These are phyloP conservation scores for Monilinia laxa DNA, from an alignment of 2,329 filamentous ascomycete genomes.

Conservation along the genomic window DNA sequence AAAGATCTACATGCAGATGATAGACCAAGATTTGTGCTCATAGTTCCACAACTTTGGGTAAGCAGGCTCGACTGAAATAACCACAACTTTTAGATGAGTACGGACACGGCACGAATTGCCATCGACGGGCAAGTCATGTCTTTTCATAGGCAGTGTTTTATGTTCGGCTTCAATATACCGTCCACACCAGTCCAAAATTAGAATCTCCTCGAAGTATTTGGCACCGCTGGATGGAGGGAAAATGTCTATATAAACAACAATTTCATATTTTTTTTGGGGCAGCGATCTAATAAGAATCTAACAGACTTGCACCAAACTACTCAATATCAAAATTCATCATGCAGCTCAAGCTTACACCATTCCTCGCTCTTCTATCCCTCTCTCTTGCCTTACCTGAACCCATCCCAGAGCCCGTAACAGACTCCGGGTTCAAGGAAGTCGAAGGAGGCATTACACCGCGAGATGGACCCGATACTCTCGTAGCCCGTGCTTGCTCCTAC, in stretches of 20 bases:
- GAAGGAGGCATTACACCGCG: background rate
- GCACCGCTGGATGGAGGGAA: background rate
- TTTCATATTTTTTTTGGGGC: background rate
- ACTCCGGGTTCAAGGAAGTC: slow-evolving; percentile 7
- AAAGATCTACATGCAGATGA: background rate
- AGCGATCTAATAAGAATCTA: background rate
- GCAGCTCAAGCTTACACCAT: slow-evolving; percentile 9
- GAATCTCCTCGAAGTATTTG: background rate
- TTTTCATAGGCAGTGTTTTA: background rate
- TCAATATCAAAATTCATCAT: slow-evolving; percentile 1
- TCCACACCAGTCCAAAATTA: background rate
- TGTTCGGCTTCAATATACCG: background rate
- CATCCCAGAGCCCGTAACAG: background rate
- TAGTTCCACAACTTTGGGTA: background rate
- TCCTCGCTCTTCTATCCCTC: slow-evolving; percentile 10
- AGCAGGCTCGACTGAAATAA: background rate
- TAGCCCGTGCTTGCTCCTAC: slow-evolving; percentile 18
- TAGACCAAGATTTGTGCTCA: background rate
- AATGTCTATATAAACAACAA: background rate
- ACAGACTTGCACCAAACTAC: background rate
- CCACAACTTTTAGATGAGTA: background rate
- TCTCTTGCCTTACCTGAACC: slow-evolving; percentile 7
- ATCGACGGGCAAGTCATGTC: background rate
- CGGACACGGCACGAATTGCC: background rate
- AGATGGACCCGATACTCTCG: slow-evolving; percentile 12